A percentile compares a stretch with the other conserved stretches of the same genome.
These are phyloP conservation scores for Lactarius sanguifluus DNA, from an alignment of 768 basidiomycete genomes.

Conservation along the genomic window DNA sequence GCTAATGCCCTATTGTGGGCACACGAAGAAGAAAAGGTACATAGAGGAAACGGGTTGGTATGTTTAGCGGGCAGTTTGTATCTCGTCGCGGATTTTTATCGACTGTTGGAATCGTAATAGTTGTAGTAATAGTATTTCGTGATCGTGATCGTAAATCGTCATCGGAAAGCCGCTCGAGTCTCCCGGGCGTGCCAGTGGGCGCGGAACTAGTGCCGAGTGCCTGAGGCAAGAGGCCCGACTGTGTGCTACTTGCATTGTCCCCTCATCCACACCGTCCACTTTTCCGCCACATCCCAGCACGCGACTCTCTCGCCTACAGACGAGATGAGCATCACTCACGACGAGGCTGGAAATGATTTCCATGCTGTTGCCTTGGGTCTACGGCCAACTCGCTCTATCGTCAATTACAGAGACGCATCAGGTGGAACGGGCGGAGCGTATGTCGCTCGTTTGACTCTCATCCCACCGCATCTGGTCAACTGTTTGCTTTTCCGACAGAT, in stretches of 20 bases:
- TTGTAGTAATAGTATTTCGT: background rate
- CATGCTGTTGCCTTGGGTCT: constrained; percentile 11
- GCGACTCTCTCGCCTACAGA: constrained; percentile 1
- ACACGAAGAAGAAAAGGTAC: constrained; percentile 23
- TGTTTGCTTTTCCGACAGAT: constrained; percentile 4
- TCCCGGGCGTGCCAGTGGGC: background rate
- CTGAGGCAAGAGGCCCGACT: no score
- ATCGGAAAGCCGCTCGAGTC: constrained; percentile 1
- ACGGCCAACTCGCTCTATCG: background rate
- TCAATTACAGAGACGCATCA: constrained; percentile 20
- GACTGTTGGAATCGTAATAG: constrained; percentile 33
- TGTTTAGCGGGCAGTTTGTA: constrained; percentile 92
- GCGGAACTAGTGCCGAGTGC: background rate
- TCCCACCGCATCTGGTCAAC: background rate
- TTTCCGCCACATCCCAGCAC: background rate
- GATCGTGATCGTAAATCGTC: constrained; percentile 6
- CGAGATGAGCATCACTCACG: constrained; percentile 16
- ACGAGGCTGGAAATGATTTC: constrained; percentile 2
- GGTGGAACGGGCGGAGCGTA: constrained; percentile 10
- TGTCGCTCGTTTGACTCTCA: background rate
- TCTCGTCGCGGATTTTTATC: constrained; percentile 90
- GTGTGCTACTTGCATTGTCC: background rate
- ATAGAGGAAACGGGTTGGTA: constrained; percentile 44
- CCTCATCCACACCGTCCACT: background rate
- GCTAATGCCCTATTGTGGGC: constrained; percentile 51